These are phyloP conservation scores for Neoscytalidium dimidiatum DNA, from an alignment of 2,329 filamentous ascomycete genomes.

Conservation along the genomic window DNA sequence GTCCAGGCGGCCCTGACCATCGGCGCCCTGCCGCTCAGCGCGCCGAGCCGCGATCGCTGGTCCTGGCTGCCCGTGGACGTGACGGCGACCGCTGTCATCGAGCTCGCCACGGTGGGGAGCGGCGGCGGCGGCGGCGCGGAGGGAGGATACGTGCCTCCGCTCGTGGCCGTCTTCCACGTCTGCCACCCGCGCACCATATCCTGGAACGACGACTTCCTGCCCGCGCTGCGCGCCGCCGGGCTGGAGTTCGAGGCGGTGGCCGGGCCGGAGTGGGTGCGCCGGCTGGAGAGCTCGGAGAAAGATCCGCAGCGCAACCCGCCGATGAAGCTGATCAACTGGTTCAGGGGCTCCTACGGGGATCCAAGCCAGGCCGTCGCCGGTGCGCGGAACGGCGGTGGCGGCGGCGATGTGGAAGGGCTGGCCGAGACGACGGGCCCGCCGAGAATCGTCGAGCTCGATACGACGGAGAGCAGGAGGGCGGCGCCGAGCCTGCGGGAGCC, in stretches of 20 bases:
- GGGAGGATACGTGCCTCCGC: neutral
- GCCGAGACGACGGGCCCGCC: neutral
- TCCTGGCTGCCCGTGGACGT: slow-evolving; percentile 8
- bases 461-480: neutral
- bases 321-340: slow-evolving; percentile 57
- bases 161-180: slow-evolving; percentile 52
- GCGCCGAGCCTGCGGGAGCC: neutral
- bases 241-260: neutral
- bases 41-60: slow-evolving; percentile 36
- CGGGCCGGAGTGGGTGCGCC: neutral
- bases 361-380: too few species aligned
- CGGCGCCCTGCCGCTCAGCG: slow-evolving; percentile 45
- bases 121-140: neutral
- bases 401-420: neutral
- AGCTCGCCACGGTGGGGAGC: neutral
- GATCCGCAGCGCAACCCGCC: slow-evolving; percentile 56
- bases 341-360: slow-evolving; percentile 54
- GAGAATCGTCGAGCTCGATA: neutral
- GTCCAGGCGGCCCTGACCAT: slow-evolving; percentile 49
- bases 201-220: slow-evolving; percentile 57
- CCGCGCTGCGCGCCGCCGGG: slow-evolving; percentile 48
- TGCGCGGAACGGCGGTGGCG: slow-evolving; percentile 27
- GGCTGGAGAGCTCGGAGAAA: slow-evolving; percentile 43
- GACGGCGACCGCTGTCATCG: neutral
- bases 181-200: slow-evolving; percentile 52